A percentile compares a stretch with the other conserved stretches of the same genome.
Evolutionary conservation across 1,139 yeast genomes (phyloP).

Genomic region (Hansenula anomala): DNA sequence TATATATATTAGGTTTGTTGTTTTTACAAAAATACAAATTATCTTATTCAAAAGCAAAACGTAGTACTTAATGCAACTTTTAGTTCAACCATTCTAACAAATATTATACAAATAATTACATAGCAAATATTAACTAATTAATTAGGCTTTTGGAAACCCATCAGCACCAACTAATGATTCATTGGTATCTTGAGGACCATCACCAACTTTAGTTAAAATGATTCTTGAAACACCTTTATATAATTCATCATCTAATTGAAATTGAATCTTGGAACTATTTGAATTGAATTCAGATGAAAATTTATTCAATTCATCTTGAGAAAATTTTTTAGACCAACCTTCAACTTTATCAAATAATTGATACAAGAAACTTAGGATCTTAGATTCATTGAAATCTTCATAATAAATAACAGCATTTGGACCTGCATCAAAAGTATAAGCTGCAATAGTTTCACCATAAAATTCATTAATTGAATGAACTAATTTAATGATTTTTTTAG

Average conservation of each 20-base stretch:
- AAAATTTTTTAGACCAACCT: slow-evolving; percentile 62
- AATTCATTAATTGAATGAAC: slow-evolving; percentile 71
- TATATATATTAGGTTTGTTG: too few relatives aligned
- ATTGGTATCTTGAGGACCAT: slow-evolving; percentile 66
- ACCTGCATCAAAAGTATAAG: slow-evolving; percentile 98
- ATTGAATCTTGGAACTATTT: slow-evolving; percentile 30
- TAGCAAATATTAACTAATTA: neutral
- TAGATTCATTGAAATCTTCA: slow-evolving; percentile 63
- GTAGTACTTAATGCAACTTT: too few relatives aligned
- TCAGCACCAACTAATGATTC: slow-evolving; percentile 47
- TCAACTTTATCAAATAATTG: slow-evolving; percentile 47
- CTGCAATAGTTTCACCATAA: slow-evolving; percentile 70
- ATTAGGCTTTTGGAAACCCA: slow-evolving; percentile 34
- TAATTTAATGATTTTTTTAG: slow-evolving; percentile 78
- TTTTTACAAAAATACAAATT: too few relatives aligned
- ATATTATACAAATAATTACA: neutral
- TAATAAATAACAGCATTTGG: slow-evolving; percentile 97
- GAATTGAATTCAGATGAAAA: slow-evolving; percentile 32
- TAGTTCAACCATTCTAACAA: too few relatives aligned
- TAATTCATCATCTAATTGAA: slow-evolving; percentile 46
- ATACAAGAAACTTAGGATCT: slow-evolving; percentile 58
- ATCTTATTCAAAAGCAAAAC: too few relatives aligned
- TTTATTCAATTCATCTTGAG: slow-evolving; percentile 20
- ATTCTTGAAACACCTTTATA: slow-evolving; percentile 72
- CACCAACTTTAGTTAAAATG: slow-evolving; percentile 81